Evolutionary conservation across 1,284 basidiomycete genomes (phyloP).

Genomic region (Pyrrhoderma lamaoense): DNA sequence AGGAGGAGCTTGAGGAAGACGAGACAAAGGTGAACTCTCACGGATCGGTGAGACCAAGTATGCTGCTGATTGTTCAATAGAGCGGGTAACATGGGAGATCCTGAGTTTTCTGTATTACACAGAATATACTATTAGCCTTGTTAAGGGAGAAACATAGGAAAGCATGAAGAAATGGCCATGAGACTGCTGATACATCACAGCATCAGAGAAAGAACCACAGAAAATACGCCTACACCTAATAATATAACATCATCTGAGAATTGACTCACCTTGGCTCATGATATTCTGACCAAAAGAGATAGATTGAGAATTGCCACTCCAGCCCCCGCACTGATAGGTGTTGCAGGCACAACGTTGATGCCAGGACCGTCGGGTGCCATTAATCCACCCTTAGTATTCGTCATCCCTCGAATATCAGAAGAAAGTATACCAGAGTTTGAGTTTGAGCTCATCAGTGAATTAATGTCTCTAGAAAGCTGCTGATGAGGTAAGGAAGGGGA

Average conservation of each 20-base stretch:
- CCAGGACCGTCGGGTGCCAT: conserved; percentile 42
- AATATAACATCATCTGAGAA: conserved; percentile 17
- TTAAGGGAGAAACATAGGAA: too few relatives aligned
- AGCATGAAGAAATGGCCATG: too few relatives aligned
- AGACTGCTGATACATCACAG: too few relatives aligned
- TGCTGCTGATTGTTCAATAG: conserved; percentile 1
- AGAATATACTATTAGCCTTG: too few relatives aligned
- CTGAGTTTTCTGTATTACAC: conserved; percentile 2
- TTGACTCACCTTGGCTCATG: conserved; percentile 44
- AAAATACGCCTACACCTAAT: not conserved
- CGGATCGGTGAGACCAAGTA: not conserved
- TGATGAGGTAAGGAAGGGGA: conserved; percentile 12
- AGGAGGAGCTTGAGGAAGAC: conserved; percentile 13
- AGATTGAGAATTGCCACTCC: conserved; percentile 18
- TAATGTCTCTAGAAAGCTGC: conserved; percentile 26
- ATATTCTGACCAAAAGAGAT: conserved; percentile 42
- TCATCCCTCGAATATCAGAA: not conserved
- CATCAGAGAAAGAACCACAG: not conserved
- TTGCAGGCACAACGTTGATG: conserved; percentile 74
- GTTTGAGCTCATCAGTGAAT: not conserved
- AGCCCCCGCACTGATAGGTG: conserved; percentile 60
- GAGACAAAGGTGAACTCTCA: conserved; percentile 5
- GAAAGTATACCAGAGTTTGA: conserved; percentile 27
- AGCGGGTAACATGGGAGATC: conserved; percentile 2
- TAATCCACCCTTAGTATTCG: conserved; percentile 30